These are phyloP conservation scores for Penicillium steckii DNA, from an alignment of 495 filamentous ascomycete genomes.

Conservation along the genomic window DNA sequence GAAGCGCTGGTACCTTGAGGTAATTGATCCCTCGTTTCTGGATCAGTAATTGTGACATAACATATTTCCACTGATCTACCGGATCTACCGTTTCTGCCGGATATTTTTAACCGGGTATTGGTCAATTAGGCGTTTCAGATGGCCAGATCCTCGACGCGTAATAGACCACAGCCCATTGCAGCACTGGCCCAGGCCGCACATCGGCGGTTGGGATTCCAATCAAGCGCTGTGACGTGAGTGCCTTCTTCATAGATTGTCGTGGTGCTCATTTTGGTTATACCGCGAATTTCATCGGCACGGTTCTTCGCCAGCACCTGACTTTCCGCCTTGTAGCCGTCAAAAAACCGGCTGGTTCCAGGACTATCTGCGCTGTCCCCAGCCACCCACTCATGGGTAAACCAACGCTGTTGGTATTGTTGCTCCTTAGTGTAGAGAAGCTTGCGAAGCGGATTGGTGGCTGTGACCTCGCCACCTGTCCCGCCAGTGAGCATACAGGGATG, in stretches of 20 bases:
- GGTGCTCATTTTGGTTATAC: constrained; percentile 35
- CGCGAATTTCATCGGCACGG: constrained; percentile 29
- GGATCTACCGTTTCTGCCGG: constrained; percentile 3
- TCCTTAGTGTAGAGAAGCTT: constrained; percentile 52
- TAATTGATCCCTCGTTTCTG: background rate
- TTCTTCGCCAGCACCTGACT: constrained; percentile 33
- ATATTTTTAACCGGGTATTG: constrained; percentile 4
- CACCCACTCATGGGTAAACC: constrained; percentile 64
- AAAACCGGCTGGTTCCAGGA: constrained; percentile 51
- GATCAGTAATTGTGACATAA: constrained; percentile 4
- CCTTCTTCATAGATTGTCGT: constrained; percentile 59
- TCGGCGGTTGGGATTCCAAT: constrained; percentile 65
- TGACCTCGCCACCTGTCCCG: constrained; percentile 54
- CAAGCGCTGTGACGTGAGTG: constrained; percentile 52
- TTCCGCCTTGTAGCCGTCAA: constrained; percentile 58
- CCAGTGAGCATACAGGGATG: constrained; percentile 58
- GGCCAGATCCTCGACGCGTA: constrained; percentile 68
- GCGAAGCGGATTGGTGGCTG: constrained; percentile 56
- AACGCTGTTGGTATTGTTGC: constrained; percentile 55
- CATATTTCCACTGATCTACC: constrained; percentile 9
- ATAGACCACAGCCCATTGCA: constrained; percentile 58
- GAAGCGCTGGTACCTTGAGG: background rate
- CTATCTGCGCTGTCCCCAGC: constrained; percentile 27
- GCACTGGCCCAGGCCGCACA: constrained; percentile 66
- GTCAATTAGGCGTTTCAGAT: constrained; percentile 24